These are phyloP conservation scores for Stemphylium vesicarium DNA, from an alignment of 2,329 filamentous ascomycete genomes.

Conservation along the genomic window DNA sequence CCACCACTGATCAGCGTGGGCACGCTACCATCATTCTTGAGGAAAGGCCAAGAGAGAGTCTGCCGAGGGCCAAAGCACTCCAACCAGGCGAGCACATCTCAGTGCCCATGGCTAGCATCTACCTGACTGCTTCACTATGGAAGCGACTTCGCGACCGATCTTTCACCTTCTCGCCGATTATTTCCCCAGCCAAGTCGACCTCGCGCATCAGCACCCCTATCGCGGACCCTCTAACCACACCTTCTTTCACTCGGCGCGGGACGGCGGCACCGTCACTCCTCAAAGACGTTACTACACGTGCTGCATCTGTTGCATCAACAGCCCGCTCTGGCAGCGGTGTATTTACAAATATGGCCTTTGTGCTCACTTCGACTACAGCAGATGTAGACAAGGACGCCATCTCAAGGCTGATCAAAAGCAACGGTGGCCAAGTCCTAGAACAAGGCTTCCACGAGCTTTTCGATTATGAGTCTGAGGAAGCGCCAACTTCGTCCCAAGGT, in stretches of 20 bases:
- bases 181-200: conserved; percentile 24
- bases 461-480: conserved; percentile 50
- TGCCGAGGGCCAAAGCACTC: conserved; percentile 27
- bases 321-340: conserved; percentile 52
- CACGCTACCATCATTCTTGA: conserved; percentile 50
- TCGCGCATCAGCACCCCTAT: conserved; percentile 35
- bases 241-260: conserved; percentile 57
- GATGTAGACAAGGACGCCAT: conserved; percentile 64
- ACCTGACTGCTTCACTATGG: conserved; percentile 55
- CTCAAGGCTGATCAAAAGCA: conserved; percentile 67
- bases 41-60: conserved; percentile 50
- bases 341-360: conserved; percentile 86
- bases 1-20: conserved; percentile 52
- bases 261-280: conserved; percentile 32
- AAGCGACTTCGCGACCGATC: conserved; percentile 47
- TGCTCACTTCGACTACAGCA: conserved; percentile 71
- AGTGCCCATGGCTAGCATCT: conserved; percentile 51
- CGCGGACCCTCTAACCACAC: conserved; percentile 52
- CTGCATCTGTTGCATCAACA: conserved; percentile 38
- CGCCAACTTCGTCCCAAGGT: conserved; percentile 24
- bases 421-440: conserved; percentile 75
- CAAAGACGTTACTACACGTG: conserved; percentile 33
- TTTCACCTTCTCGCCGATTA: conserved; percentile 37
- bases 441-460: conserved; percentile 86
- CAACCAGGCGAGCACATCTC: conserved; percentile 38